Evolutionary conservation across 129 eudicot genomes (phyloP).

Genomic region (Escallonia herrerae): DNA sequence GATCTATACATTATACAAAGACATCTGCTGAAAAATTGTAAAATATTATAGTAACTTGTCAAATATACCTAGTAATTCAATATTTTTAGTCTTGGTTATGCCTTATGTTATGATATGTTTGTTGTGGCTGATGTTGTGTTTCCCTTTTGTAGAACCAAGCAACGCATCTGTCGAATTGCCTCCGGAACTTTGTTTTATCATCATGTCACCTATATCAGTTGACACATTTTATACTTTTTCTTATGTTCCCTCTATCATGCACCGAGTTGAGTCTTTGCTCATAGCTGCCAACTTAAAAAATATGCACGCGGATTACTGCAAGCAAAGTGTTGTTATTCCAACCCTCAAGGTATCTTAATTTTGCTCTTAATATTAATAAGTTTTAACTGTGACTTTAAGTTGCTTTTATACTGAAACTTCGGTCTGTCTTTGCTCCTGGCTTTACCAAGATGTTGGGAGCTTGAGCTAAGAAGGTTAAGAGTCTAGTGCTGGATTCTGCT

Average conservation of each 20-base stretch:
- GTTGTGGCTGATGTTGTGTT: background rate
- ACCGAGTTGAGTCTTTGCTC: conserved; percentile 68
- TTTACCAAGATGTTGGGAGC: background rate
- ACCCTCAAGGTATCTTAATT: conserved; percentile 36
- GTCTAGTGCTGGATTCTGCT: background rate
- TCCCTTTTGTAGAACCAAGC: conserved; percentile 47
- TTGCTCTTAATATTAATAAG: too few species aligned
- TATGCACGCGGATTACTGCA: conserved; percentile 39
- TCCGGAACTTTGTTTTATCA: conserved; percentile 59
- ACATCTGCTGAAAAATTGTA: background rate
- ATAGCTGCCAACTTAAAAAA: conserved; percentile 56
- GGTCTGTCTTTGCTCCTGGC: background rate
- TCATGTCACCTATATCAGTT: conserved; percentile 73
- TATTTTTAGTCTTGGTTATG: background rate
- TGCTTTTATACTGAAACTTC: background rate
- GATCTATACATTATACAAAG: too few species aligned
- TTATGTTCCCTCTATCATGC: conserved; percentile 75
- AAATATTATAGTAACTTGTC: background rate
- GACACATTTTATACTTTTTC: conserved; percentile 57
- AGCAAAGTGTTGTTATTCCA: conserved; percentile 42
- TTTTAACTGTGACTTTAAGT: background rate
- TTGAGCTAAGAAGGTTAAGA: background rate
- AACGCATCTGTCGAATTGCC: conserved; percentile 63
- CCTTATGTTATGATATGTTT: background rate
- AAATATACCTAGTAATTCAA: background rate